Base-by-base conservation (phyloP, 1,284 basidiomycete genomes). In the Papiliotrema flavescens region DNA sequence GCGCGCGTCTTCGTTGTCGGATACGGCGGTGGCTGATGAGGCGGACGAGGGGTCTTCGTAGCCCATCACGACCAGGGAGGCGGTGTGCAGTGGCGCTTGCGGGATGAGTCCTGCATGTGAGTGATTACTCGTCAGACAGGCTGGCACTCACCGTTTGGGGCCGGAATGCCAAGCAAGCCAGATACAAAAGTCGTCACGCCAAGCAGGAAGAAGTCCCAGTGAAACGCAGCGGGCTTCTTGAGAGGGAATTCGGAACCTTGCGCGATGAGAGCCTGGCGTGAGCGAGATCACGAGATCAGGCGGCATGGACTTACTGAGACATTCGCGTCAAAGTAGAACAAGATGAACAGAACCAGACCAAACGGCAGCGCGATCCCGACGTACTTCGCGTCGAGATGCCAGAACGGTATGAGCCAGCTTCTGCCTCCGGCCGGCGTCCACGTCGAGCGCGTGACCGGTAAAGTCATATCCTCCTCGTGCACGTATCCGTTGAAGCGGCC, bases 11-110 rank as follows among this genome's bases (percentile, higher is more conserved):
- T 47, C 45, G 26, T 15, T 32, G 17, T 48, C 45, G 2, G 39
- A 72, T 55, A 79, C 79, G 26, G 81, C 81, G 9, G 72, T 64
- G 13, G 32, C 39, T 15, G 50, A 56, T 17, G 49, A 46, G 8
- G 55, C 14, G 20, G 44, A 34, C 3, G 51, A 47, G 20, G 81
- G 70, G 24, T 76, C 77, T 80, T 84, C 35, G 55, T 69, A 66
- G 1, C 86, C 85, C 81, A 90, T 86, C 39, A 95, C 82, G 17
- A 89, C 80, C 0, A 98, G 83, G 7, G 90, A 88, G 14, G 85
- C 83, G 0, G 94, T 97, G 67, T 97, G 93, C 23, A 96, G 89
- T 0, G 94, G 95, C 0, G 95, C 94, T 76, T 98, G 95, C 0
- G 94, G 94, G 47, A 98, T 96, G 22, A 95, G 81, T 3, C 74